These are phyloP conservation scores for Pestalotiopsis sp. DNA, from an alignment of 2,329 filamentous ascomycete genomes.

Conservation along the genomic window DNA sequence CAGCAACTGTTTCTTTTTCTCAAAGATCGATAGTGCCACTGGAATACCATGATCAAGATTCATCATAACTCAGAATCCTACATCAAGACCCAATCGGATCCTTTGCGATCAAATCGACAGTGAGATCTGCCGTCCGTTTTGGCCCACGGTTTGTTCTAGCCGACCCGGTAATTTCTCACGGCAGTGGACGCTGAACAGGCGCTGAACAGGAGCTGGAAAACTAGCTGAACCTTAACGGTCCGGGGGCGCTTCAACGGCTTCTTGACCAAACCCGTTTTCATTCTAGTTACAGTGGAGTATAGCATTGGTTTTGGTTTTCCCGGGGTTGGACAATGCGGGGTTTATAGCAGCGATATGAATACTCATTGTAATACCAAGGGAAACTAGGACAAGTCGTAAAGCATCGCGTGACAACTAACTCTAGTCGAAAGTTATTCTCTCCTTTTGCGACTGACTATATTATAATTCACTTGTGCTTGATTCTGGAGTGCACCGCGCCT, in stretches of 20 bases:
- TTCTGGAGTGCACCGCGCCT: not conserved
- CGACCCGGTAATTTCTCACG: slow-evolving; percentile 1
- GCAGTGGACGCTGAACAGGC: not conserved
- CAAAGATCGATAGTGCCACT: not conserved
- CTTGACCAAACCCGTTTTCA: not conserved
- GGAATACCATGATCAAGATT: not conserved
- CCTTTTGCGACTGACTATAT: not conserved
- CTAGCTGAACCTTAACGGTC: not conserved
- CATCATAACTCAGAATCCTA: not conserved
- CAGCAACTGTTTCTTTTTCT: not conserved
- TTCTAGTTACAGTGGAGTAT: not conserved
- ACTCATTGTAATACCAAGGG: not conserved
- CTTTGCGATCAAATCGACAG: not conserved
- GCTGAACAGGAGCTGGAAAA: not conserved
- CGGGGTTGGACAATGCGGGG: not conserved
- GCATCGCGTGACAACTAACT: not conserved
- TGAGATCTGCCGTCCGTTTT: not conserved
- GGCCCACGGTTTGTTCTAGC: not conserved
- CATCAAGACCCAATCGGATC: not conserved
- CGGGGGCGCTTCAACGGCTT: not conserved
- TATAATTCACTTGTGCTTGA: not conserved
- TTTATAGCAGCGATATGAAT: not conserved
- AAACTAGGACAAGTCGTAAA: not conserved
- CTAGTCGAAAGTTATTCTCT: not conserved
- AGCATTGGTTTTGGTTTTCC: not conserved